Evolutionary conservation across 1,284 basidiomycete species (phyloP).

Genomic region (Cystobasidium pallidum): DNA sequence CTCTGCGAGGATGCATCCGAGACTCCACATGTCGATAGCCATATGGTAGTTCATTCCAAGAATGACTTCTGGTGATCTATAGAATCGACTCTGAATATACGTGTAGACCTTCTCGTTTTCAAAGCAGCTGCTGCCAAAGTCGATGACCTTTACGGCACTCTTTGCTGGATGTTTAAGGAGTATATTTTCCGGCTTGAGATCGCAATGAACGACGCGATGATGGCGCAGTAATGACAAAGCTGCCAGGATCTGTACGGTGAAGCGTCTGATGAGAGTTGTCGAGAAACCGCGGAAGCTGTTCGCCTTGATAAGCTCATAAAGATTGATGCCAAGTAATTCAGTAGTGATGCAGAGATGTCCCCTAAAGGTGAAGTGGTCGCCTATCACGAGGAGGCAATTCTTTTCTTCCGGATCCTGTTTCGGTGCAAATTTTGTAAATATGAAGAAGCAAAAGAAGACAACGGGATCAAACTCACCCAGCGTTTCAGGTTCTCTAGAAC

Average conservation of each 20-base stretch:
- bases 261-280: constrained; percentile 88
- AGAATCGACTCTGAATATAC: constrained; percentile 95
- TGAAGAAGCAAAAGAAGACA: constrained; percentile 45
- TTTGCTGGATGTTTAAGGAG: constrained; percentile 90
- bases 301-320: constrained; percentile 99
- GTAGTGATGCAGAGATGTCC: constrained; percentile 98
- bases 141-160: constrained; percentile 97
- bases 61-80: constrained; percentile 61
- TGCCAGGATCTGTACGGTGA: constrained; percentile 92
- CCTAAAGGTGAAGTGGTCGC: constrained; percentile 97
- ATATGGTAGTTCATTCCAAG: constrained; percentile 91
- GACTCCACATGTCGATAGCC: constrained; percentile 79
- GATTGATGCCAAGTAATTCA: constrained; percentile 95
- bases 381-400: constrained; percentile 97
- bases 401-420: constrained; percentile 89
- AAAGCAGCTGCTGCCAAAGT: constrained; percentile 98
- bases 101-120: constrained; percentile 99
- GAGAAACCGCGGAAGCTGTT: constrained; percentile 98
- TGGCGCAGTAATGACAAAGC: constrained; percentile 91
- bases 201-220: constrained; percentile 98
- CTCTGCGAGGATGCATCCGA: constrained; percentile 97
- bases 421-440: neutral
- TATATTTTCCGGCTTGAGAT: constrained; percentile 99
- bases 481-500: constrained; percentile 93
- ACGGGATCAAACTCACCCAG: constrained; percentile 69